These are phyloP conservation scores for Nothophytophthora sp. DNA, from an alignment of 352 stramenopile genomes.

Conservation along the genomic window DNA sequence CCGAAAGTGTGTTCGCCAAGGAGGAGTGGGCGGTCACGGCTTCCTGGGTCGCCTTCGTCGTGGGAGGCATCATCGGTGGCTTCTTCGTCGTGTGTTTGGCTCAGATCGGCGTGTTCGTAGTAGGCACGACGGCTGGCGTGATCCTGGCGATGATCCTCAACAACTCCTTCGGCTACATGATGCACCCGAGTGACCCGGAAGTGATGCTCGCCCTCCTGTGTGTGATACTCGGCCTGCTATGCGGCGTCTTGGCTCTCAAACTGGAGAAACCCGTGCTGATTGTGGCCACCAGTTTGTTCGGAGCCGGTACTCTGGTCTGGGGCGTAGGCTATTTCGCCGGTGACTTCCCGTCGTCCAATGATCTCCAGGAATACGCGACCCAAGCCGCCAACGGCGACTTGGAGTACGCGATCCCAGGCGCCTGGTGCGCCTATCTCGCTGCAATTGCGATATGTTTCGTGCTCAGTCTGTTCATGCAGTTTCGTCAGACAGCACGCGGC, in stretches of 20 bases:
- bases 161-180: constrained; percentile 39
- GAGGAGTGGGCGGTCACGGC: constrained; percentile 37
- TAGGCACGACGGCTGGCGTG: constrained; percentile 37
- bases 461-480: constrained; percentile 44
- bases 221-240: constrained; percentile 26
- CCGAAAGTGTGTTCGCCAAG: constrained; percentile 26
- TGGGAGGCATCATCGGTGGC: constrained; percentile 35
- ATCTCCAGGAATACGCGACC: constrained; percentile 34
- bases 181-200: constrained; percentile 35
- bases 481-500: constrained; percentile 35
- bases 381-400: constrained; percentile 23
- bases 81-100: constrained; percentile 38
- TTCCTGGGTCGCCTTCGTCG: constrained; percentile 45
- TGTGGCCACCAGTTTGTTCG: constrained; percentile 37
- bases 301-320: constrained; percentile 38
- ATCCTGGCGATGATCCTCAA: constrained; percentile 41
- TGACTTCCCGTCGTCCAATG: constrained; percentile 36
- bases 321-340: constrained; percentile 50
- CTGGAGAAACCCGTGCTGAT: constrained; percentile 47
- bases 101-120: constrained; percentile 37
- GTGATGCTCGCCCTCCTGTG: constrained; percentile 32
- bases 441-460: constrained; percentile 36
- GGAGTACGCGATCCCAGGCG: constrained; percentile 33
- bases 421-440: constrained; percentile 45
- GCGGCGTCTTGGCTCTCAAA: constrained; percentile 33